These are phyloP conservation scores for Emericellopsis terricola DNA, from an alignment of 495 filamentous ascomycete genomes.

Conservation along the genomic window DNA sequence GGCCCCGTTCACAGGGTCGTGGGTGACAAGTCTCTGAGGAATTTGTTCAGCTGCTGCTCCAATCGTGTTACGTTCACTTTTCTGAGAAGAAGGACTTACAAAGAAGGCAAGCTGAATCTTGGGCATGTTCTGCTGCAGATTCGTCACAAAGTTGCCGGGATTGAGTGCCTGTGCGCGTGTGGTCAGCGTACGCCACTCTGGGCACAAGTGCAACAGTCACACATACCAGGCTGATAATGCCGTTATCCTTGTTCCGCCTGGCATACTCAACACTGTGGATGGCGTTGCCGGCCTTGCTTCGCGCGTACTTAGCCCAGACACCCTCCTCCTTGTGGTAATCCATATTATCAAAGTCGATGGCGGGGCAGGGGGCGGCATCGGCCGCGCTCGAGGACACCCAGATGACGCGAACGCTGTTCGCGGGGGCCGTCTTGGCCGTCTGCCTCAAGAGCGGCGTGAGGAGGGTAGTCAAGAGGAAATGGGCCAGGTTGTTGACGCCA, in stretches of 20 bases:
- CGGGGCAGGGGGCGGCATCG: not conserved
- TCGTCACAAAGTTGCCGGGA: slow-evolving; percentile 1
- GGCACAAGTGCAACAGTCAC: not conserved
- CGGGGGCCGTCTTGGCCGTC: slow-evolving; percentile 10
- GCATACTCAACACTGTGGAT: not conserved
- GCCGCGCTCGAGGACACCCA: slow-evolving; percentile 9
- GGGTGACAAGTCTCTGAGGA: slow-evolving; percentile 3
- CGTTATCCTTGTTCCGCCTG: not conserved
- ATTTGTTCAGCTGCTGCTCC: not conserved
- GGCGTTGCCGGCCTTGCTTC: not conserved
- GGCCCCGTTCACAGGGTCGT: slow-evolving; percentile 13
- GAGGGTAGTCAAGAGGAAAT: slow-evolving; percentile 20
- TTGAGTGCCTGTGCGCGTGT: not conserved
- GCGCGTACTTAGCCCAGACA: not conserved
- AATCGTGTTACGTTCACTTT: slow-evolving; percentile 4
- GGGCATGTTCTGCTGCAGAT: slow-evolving; percentile 1
- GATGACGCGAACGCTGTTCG: slow-evolving; percentile 9
- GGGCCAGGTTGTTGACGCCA: slow-evolving; percentile 18
- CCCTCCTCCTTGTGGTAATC: slow-evolving; percentile 10
- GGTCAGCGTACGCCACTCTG: not conserved
- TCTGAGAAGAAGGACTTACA: too few relatives aligned
- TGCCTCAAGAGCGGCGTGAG: slow-evolving; percentile 22
- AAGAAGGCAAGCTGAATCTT: too few relatives aligned
- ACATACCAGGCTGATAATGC: slow-evolving; percentile 1
- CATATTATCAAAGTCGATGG: slow-evolving; percentile 6